phyloP scores from a whole-genome alignment of 495 filamentous ascomycete genomes.

The Xylaria scruposa region DNA sequence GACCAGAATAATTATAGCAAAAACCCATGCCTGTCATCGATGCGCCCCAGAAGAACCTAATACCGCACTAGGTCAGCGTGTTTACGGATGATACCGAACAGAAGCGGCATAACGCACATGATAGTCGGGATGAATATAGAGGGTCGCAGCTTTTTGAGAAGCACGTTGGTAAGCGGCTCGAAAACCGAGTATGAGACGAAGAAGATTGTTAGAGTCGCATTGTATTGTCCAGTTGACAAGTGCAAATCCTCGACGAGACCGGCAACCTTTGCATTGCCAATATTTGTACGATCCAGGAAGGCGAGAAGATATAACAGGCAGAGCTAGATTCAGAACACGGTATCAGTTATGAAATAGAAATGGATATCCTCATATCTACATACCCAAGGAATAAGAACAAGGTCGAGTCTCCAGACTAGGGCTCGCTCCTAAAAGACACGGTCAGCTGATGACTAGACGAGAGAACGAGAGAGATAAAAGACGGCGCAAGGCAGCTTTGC shows the following conservation, averaged over 20 bases:
- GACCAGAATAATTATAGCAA: slow-evolving; percentile 74
- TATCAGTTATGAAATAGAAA: slow-evolving; percentile 3
- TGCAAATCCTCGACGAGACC: slow-evolving; percentile 69
- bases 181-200: slow-evolving; percentile 90
- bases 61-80: slow-evolving; percentile 25
- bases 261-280: slow-evolving; percentile 88
- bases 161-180: slow-evolving; percentile 86
- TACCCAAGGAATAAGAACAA: slow-evolving; percentile 76
- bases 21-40: slow-evolving; percentile 87
- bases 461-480: not conserved
- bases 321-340: slow-evolving; percentile 50
- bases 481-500: not conserved
- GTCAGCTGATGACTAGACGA: slow-evolving; percentile 22
- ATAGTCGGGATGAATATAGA: slow-evolving; percentile 68
- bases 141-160: slow-evolving; percentile 75
- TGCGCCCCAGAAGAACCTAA: slow-evolving; percentile 69
- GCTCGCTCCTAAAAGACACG: slow-evolving; percentile 61
- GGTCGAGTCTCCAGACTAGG: slow-evolving; percentile 72
- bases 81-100: slow-evolving; percentile 9
- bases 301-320: slow-evolving; percentile 84
- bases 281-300: slow-evolving; percentile 84
- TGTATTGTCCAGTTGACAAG: slow-evolving; percentile 63
- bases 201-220: slow-evolving; percentile 80
- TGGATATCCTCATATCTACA: slow-evolving; percentile 25
- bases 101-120: slow-evolving; percentile 64